Base-by-base conservation (phyloP, 495 filamentous ascomycete species). In the Daldinia vernicosa region DNA sequence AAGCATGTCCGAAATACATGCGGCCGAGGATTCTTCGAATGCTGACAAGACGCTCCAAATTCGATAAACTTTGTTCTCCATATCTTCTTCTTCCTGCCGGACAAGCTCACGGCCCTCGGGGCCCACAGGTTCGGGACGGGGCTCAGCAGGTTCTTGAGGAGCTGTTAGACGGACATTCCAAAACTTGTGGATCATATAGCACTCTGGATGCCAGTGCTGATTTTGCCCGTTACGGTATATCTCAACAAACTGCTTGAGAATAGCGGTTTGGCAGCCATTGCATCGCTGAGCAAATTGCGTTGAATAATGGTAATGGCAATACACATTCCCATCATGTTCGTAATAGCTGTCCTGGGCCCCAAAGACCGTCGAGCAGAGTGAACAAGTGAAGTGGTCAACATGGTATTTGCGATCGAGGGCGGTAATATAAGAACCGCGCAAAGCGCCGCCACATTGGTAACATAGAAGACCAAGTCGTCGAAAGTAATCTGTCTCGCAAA, bases 181-280 rank as follows among this genome's bases (percentile, higher is more conserved):
- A 81, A 98, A 99, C 77, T 99, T 99, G 80, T 99, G 96, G 47
- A 99, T 99, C 95, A 98, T 99, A 78, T 99, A 99, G 80, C 96
- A 99, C 78, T 99, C 96, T 3, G 96, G 96, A 76, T 99, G 96
- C 96, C 96, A 99, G 74, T 99, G 96, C 77, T 99, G 96, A 76
- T 98, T 97, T 76, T 96, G 90, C 0, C 95, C 95, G 78, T 98
- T 98, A 55, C 96, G 89, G 80, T 94, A 98, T 66, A 99, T 98
- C 79, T 99, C 95, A 27, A 99, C 96, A 75, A 99, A 99, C 76
- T 99, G 96, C 80, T 99, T 99, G 22, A 99, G 84, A 62, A 99
- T 99, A n/a, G 95, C 91, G 5, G 93, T 97, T 69, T 97, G 93
- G 76, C 96, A 99, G 35, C 96, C 96, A 78, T 93, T 96, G 78